Evolutionary conservation across 371 early-diverging fungal species (phyloP).

Genomic region (Coemansia sp.): DNA sequence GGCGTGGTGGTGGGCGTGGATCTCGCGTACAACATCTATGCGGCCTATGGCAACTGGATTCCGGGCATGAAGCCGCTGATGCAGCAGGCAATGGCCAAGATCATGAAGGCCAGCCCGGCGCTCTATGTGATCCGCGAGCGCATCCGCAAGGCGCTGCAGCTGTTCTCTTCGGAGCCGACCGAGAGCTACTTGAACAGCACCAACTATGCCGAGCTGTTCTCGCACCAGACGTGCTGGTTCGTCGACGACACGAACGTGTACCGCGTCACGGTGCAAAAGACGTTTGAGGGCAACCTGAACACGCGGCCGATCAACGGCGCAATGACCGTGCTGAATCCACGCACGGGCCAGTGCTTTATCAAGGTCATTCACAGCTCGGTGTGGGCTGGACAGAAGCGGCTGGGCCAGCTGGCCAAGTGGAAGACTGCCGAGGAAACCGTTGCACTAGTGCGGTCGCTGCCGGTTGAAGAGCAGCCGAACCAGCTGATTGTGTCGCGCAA

Average conservation of each 20-base stretch:
- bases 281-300: slow-evolving; percentile 97
- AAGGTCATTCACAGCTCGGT: slow-evolving; percentile 99
- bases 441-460: slow-evolving; percentile 96
- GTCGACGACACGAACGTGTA: slow-evolving; percentile 99
- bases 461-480: slow-evolving; percentile 98
- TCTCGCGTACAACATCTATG: slow-evolving; percentile 93
- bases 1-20: slow-evolving; percentile 97
- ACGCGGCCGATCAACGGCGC: slow-evolving; percentile 99
- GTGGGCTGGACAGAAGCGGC: slow-evolving; percentile 98
- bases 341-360: slow-evolving; percentile 97
- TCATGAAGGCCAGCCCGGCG: slow-evolving; percentile 98
- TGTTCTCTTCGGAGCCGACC: slow-evolving; percentile 98
- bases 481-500: slow-evolving; percentile 98
- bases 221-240: slow-evolving; percentile 98
- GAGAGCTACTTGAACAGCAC: slow-evolving; percentile 95
- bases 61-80: slow-evolving; percentile 97
- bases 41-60: slow-evolving; percentile 96
- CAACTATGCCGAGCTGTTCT: slow-evolving; percentile 97
- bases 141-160: slow-evolving; percentile 96
- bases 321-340: slow-evolving; percentile 98
- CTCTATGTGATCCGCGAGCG: slow-evolving; percentile 97
- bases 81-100: slow-evolving; percentile 96
- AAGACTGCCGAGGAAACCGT: slow-evolving; percentile 99
- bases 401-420: slow-evolving; percentile 98
- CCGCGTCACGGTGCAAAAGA: slow-evolving; percentile 99